phyloP scores from a whole-genome alignment of 2,329 filamentous ascomycete genomes.

The Microdochium bolleyi region DNA sequence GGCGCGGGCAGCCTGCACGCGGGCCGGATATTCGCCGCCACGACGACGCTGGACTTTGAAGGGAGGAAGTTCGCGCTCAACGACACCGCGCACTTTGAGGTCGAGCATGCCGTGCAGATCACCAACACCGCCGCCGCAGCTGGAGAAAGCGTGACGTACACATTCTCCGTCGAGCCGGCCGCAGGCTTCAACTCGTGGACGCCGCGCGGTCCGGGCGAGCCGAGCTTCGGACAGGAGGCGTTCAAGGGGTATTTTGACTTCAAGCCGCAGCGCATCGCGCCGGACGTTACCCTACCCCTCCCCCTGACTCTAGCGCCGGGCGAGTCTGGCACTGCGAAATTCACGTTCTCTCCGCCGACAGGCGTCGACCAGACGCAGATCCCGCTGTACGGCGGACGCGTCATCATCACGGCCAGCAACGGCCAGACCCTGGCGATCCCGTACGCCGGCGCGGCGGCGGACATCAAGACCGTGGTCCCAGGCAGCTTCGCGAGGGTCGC shows the following conservation, averaged over 20 bases:
- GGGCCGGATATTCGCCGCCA: conserved; percentile 23
- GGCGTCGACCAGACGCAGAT: conserved; percentile 17
- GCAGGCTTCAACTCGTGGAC: conserved; percentile 11
- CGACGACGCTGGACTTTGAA: conserved; percentile 22
- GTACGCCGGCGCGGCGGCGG: conserved; percentile 7
- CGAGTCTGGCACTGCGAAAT: conserved; percentile 6
- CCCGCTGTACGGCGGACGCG: conserved; percentile 24
- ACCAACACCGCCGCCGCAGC: too few relatives aligned
- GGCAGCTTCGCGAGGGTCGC: conserved; percentile 1
- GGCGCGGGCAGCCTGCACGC: conserved; percentile 30
- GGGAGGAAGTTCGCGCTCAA: conserved; percentile 32
- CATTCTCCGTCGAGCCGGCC: conserved; percentile 16
- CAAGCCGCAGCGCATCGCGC: conserved; percentile 7
- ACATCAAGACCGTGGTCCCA: conserved; percentile 5
- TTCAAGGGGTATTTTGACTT: conserved; percentile 8
- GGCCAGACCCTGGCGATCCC: conserved; percentile 23
- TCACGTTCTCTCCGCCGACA: conserved; percentile 11
- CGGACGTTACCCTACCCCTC: conserved; percentile 6
- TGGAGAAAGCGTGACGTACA: conserved; percentile 24
- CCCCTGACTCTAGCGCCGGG: conserved; percentile 7
- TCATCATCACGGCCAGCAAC: conserved; percentile 21
- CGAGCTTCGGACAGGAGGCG: conserved; percentile 4
- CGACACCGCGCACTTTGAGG: conserved; percentile 28
- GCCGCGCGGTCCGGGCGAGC: conserved; percentile 3
- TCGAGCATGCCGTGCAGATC: conserved; percentile 24